Base-by-base conservation (phyloP, 331 rosid species). In the Malus hybrid region DNA sequence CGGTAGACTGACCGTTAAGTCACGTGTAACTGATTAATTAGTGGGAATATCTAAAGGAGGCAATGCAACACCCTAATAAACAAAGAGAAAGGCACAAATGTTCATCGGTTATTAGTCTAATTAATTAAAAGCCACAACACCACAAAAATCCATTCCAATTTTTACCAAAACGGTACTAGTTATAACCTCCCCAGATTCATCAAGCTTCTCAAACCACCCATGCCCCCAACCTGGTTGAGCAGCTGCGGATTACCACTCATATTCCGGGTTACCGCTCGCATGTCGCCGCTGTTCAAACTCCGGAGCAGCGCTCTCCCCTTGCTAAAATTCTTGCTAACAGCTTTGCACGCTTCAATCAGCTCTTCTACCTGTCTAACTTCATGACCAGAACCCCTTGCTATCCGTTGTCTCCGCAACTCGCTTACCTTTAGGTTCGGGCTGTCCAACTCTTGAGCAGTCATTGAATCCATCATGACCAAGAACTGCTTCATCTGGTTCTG, bases 401-500 rank as follows among this genome's bases (percentile, higher is more conserved):
- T 83, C 74, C 91, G 86, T 90, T 87, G 85, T 62, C 87, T 86
- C 0, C 89, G 83, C 2, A 95, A 90, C 75, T 88, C 99, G 9
- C 80, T 94, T 79, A 87, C 84, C 83, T 88, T 92, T 3, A 88
- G 93, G 77, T 91, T 86, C 44, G 92, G 44, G 74, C 97, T 91
- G 60, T 91, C 96, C 86, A 94, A 84, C 86, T 87, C 98, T 83
- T 90, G 88, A 80, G 73, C 69, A 15, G 88, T 83, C 84, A 85
- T 92, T 0, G 99, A 90, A 75, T 94, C 99, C 99, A 95, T 95
- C 96, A 95, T 90, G 64, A 97, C 92, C 97, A 95, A 89, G 92
- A 88, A 89, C 33, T 89, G 88, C 83, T 95, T 90, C 62, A 90
- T 80, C 83, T 95, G 90, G 1, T 92, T 85, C 65, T 90, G 96